phyloP scores from a whole-genome alignment of 2,329 filamentous ascomycete genomes.

The Myriangium duriaei region DNA sequence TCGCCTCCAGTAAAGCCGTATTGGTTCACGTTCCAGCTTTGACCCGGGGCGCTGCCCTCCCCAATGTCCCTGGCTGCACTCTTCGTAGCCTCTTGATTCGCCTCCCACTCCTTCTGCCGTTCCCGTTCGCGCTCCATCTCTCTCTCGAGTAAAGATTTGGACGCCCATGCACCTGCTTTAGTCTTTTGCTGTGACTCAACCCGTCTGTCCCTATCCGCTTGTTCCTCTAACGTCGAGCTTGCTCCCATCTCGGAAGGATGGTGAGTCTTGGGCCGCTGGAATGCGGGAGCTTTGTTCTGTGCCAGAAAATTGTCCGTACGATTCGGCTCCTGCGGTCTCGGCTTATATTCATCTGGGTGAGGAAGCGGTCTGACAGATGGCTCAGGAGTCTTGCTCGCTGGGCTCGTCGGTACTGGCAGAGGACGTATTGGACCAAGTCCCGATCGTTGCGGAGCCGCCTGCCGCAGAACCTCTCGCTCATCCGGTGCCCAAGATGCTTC shows the following conservation, averaged over 20 bases:
- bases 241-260: conserved; percentile 42
- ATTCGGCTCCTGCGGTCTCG: conserved; percentile 20
- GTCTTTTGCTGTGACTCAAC: conserved; percentile 47
- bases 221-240: conserved; percentile 42
- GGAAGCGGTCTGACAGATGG: conserved; percentile 15
- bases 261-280: conserved; percentile 24
- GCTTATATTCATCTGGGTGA: conserved; percentile 16
- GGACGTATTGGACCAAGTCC: conserved; percentile 21
- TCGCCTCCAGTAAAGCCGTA: conserved; percentile 68
- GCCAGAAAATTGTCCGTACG: conserved; percentile 48
- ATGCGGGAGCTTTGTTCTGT: conserved; percentile 39
- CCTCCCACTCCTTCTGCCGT: conserved; percentile 69
- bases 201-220: conserved; percentile 47
- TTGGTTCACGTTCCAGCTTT: conserved; percentile 65
- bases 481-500: conserved; percentile 54
- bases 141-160: conserved; percentile 60
- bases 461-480: conserved; percentile 50
- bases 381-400: conserved; percentile 38
- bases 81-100: conserved; percentile 53
- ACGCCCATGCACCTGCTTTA: conserved; percentile 50
- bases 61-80: conserved; percentile 41
- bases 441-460: conserved; percentile 26
- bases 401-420: conserved; percentile 18
- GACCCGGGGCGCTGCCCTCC: conserved; percentile 54
- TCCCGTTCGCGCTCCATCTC: conserved; percentile 73